Base-by-base conservation (phyloP, 1,284 basidiomycete genomes). In the Coniferiporia weirii region DNA sequence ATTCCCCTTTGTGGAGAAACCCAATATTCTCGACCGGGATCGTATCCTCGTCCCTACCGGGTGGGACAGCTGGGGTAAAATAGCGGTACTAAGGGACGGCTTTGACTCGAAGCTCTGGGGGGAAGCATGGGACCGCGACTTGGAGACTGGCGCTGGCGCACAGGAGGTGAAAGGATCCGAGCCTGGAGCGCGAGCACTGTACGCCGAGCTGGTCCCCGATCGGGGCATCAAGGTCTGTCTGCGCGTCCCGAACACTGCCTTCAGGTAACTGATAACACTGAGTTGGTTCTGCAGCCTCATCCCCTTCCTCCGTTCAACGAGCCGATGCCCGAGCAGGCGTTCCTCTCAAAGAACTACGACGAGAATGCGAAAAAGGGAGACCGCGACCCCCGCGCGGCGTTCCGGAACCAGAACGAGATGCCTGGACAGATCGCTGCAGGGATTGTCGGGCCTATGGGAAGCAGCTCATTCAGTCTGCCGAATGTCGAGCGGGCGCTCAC, bases 11-110 rank as follows among this genome's bases (percentile, higher is more conserved):
- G 74, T 80, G 2, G 83, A 93, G 61, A 88, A 89, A 62, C 89
- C 96, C 0, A 98, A 97, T 68, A 90, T 93, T 0, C 79, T 98
- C 27, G 96, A 99, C 69, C 83, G 95, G 35, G 95, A 98, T 67
- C 87, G 85, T 7, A 89, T 99, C 52, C 81, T 97, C 51, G 87
- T 99, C 0, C 97, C 96, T 1, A 81, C 91, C 1, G 97, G 96
- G 1, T 99, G 96, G 97, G 96, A 99, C 71, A 92, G 89, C 64
- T 98, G 93, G 91, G 95, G 94, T 2, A 98, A 98, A 78, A 98
- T 98, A 64, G 80, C 81, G 2, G 90, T 98, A 1, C 74, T 98
- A 57, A 78, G 94, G 52, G 96, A 98, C 48, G 89, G 92, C 0
- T 99, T 98, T 66, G 93, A 97, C 62, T 85, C 91, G 0, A 86